These are phyloP conservation scores for Tetrapisispora pingtungensis DNA, from an alignment of 805 yeast genomes.

Conservation along the genomic window DNA sequence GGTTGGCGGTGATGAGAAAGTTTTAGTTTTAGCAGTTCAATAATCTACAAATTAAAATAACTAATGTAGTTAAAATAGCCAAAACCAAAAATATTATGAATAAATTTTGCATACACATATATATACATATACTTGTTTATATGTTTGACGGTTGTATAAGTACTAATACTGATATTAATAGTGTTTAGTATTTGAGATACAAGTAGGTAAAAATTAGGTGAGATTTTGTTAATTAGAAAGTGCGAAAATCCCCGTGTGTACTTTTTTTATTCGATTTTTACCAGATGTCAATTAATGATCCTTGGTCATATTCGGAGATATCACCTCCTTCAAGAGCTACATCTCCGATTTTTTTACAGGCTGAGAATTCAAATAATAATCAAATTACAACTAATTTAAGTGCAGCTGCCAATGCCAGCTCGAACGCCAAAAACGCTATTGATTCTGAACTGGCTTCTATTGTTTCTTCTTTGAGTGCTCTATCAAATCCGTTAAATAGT, in stretches of 20 bases:
- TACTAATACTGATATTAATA: too few species aligned
- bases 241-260: too few species aligned
- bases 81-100: too few species aligned
- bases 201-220: too few species aligned
- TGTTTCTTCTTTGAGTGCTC: constrained; percentile 30
- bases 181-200: too few species aligned
- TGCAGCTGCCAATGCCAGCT: not conserved
- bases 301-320: constrained; percentile 6
- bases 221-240: too few species aligned
- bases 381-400: not conserved
- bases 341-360: constrained; percentile 2
- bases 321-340: constrained; percentile 5
- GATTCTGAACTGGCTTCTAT: constrained; percentile 29
- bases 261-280: not conserved
- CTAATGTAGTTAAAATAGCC: too few species aligned
- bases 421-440: constrained; percentile 10
- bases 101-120: too few species aligned
- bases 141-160: too few species aligned
- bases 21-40: too few species aligned
- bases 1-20: not conserved
- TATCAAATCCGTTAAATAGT: constrained; percentile 16
- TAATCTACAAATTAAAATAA: too few species aligned
- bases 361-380: not conserved
- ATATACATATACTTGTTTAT: too few species aligned
- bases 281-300: constrained; percentile 4